Base-by-base conservation (phyloP, 495 filamentous ascomycete species). In the Penicillium roqueforti region DNA sequence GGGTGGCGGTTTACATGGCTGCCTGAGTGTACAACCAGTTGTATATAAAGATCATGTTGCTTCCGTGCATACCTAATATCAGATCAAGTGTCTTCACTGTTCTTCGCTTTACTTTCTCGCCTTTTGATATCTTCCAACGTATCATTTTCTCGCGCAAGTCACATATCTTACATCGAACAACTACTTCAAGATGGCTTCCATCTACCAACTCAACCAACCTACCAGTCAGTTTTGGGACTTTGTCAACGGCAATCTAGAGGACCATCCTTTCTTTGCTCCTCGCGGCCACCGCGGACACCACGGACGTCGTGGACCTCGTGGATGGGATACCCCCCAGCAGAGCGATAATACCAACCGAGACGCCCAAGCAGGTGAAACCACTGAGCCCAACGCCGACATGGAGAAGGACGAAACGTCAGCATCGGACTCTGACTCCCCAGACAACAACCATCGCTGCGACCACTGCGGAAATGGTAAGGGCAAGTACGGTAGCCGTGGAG, bases 191-290 rank as follows among this genome's bases (percentile, higher is more conserved):
- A 72, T 72, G 69, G 60, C 69, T 55, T 66, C 66, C 25, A 62
- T 74, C 48, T 67, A 72, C 44, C 56, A 68, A 51, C 57, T 71
- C 56, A 76, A 76, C 47, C 59, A 69, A 19, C 58, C 55, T n/a
- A 55, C 60, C 7, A 50, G 63, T 53, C 62, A 68, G 4, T 66
- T 74, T 46, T 73, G 71, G 70, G 69, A 74, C 40, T 58, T 66
- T 29, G 11, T 71, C 40, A 50, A 59, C 41, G 56, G 56, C 6
- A 50, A 47, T 34, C 59, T 76, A 6, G 68, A 76, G 47, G 54
- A 72, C 25, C 70, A 73, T 56, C 69, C 72, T 31, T 70, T 73
- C 67, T 71, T 70, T 47, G 59, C 65, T 26, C 65, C 65, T 57
- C 57, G 47, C 32, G 55, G 59, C 29, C 59, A 59, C 31, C 53